Evolutionary conservation across 805 yeast genomes (phyloP).

Genomic region (Yarrowia hollandica): DNA sequence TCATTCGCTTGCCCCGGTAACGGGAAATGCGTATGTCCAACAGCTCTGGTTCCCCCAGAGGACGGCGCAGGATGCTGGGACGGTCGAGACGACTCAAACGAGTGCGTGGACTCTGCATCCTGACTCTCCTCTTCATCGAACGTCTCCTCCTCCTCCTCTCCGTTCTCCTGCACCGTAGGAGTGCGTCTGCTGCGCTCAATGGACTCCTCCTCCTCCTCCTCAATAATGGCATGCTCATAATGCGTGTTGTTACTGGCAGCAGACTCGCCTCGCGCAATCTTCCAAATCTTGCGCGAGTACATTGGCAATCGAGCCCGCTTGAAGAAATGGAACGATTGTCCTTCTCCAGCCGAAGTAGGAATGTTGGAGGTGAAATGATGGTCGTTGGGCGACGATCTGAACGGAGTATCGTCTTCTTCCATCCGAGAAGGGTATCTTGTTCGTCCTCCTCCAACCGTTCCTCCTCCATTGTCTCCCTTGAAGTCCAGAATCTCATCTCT

Average conservation of each 20-base stretch:
- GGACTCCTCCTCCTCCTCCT: conserved; percentile 31
- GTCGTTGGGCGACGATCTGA: conserved; percentile 22
- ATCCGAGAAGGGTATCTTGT: conserved; percentile 21
- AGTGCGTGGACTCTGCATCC: not conserved
- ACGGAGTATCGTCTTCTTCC: conserved; percentile 14
- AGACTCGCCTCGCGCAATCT: conserved; percentile 22
- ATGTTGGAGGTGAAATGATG: conserved; percentile 25
- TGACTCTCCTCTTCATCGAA: not conserved
- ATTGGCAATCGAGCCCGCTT: conserved; percentile 4
- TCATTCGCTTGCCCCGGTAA: not conserved
- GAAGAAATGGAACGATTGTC: conserved; percentile 12
- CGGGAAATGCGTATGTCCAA: conserved; percentile 3
- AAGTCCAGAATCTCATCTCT: conserved; percentile 41
- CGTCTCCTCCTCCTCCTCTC: conserved; percentile 5
- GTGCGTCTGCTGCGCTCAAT: conserved; percentile 27
- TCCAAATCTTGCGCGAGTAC: conserved; percentile 26
- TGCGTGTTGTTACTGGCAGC: conserved; percentile 11
- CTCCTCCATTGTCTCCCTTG: conserved; percentile 30
- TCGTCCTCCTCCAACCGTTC: conserved; percentile 1
- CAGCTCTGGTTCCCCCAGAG: conserved; percentile 1
- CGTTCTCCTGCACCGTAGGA: conserved; percentile 12
- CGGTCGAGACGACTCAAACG: not conserved
- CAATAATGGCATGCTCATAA: conserved; percentile 20
- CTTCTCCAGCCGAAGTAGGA: conserved; percentile 18
- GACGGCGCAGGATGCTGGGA: not conserved